Percentiles rank a stretch among this genome's conserved stretches.
These are phyloP conservation scores for Dactylellina leptospora DNA, from an alignment of 2,329 filamentous ascomycete genomes.

Conservation along the genomic window DNA sequence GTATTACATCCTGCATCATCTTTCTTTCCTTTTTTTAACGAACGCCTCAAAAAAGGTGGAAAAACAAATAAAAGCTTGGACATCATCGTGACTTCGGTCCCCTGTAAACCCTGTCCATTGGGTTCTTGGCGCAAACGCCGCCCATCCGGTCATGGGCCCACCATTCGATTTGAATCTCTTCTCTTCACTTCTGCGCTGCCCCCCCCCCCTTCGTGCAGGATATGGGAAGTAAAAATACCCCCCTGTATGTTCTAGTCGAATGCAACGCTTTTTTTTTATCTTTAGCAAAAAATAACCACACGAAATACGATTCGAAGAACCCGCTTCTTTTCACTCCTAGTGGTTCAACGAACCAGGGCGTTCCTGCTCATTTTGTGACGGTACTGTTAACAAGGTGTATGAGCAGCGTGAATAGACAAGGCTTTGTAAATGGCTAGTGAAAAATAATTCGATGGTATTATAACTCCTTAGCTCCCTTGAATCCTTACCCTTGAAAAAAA, in stretches of 20 bases:
- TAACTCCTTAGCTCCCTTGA: slow-evolving; percentile 9
- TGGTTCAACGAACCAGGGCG: no score
- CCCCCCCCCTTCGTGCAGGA: no score
- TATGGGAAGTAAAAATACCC: not conserved
- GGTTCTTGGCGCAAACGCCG: slow-evolving; percentile 43
- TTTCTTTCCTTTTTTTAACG: not conserved
- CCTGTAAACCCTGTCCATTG: slow-evolving; percentile 49
- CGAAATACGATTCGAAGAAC: not conserved
- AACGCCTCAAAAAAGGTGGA: not conserved
- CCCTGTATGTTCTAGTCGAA: slow-evolving; percentile 22
- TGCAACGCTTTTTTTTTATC: slow-evolving; percentile 46
- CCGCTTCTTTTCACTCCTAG: no score
- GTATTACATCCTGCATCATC: not conserved
- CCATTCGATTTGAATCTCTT: not conserved
- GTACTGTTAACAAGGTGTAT: no score
- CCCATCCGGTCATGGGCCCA: slow-evolving; percentile 7
- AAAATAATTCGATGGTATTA: not conserved
- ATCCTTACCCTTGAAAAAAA: slow-evolving; percentile 10
- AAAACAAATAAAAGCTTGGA: slow-evolving; percentile 40
- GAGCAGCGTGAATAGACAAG: no score
- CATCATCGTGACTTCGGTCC: slow-evolving; percentile 31
- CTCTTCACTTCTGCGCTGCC: not conserved
- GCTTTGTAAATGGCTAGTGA: no score
- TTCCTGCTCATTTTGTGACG: no score
- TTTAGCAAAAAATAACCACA: slow-evolving; percentile 13